Base-by-base conservation (phyloP, 2,329 filamentous ascomycete species). In the Hansfordia pulvinata region DNA sequence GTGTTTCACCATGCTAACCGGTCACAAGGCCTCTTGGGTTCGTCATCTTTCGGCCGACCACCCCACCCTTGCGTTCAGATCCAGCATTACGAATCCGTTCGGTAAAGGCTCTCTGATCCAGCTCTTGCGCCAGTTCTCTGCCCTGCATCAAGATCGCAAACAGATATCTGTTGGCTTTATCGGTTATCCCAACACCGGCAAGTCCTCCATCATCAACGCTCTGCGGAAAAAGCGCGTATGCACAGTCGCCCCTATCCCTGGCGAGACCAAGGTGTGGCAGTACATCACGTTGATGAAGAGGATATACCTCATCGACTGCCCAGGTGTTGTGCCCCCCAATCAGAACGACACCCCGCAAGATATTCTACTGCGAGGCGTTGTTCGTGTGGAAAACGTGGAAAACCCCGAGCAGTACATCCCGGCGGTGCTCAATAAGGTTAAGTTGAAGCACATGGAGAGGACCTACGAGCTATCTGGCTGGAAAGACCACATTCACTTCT, bases 261-360 rank as follows among this genome's bases (percentile, higher is more conserved):
- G 86, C 10, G 86, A 94, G 60, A 96, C 88, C 18, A 96, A 94
- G 56, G 81, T 94, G 17, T 96, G 90, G 88, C 88, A 94, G 50
- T 94, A 94, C 46, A 84, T 94, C 39, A 93, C 85, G 3, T 56
- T 96, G 32, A 93, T 93, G 81, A 92, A 86, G 58, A 68, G 84
- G 28, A 93, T 93, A 21, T 65, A 88, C 53, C 69, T 98, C 29
- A 96, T 98, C 41, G 90, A 98, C 44, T 96, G 88, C 44, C 90
- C 90, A 20, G 90, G 90, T 52, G 85, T 98, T 20, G 90, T 96
- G 1, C 90, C 90, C 4, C 88, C 90, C 0, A 90, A 81, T 37
- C 73, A 73, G 34, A 72, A 73, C 29, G 88, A 94, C 44, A 81
- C 77, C 0, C 81, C 86, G 16, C 74, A 86, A 42, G 86, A 94